Conservation (phyloP, 441 rosid species). For the Pelargonium myrrhifolium region DNA sequence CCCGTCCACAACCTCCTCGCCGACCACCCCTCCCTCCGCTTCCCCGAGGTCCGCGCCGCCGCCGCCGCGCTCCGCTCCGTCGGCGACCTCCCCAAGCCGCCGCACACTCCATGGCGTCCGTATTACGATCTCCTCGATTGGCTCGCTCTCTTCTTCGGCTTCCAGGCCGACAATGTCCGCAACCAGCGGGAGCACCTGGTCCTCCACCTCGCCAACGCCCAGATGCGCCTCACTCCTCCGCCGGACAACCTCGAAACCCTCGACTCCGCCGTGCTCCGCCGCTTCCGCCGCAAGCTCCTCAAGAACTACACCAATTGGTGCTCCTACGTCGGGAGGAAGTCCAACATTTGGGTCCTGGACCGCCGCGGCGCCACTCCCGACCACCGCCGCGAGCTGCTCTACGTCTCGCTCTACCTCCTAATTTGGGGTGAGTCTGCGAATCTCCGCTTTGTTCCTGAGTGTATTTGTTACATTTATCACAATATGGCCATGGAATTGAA, state of each 20-base stretch:
- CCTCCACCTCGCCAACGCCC: slow-evolving; percentile 83
- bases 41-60: slow-evolving; percentile 80
- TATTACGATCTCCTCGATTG: slow-evolving; percentile 73
- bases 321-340: slow-evolving; percentile 58
- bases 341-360: slow-evolving; percentile 87
- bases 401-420: slow-evolving; percentile 61
- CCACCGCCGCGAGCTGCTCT: slow-evolving; percentile 67
- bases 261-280: slow-evolving; percentile 49
- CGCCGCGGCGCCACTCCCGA: slow-evolving; percentile 45
- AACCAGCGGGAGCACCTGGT: slow-evolving; percentile 84
- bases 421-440: slow-evolving; percentile 92
- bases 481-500: slow-evolving; percentile 83
- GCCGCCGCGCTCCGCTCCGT: slow-evolving; percentile 65
- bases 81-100: slow-evolving; percentile 66
- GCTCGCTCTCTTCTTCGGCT: slow-evolving; percentile 69
- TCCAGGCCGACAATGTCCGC: slow-evolving; percentile 63
- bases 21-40: slow-evolving; percentile 79
- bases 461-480: slow-evolving; percentile 72
- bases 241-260: slow-evolving; percentile 78
- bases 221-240: slow-evolving; percentile 86
- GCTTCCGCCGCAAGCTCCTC: slow-evolving; percentile 63
- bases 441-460: slow-evolving; percentile 82
- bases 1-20: slow-evolving; percentile 79
- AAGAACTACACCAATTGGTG: slow-evolving; percentile 76
- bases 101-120: slow-evolving; percentile 51